phyloP scores from a whole-genome alignment of 2,329 filamentous ascomycete genomes.

The Ophiosphaerella herpotricha region DNA sequence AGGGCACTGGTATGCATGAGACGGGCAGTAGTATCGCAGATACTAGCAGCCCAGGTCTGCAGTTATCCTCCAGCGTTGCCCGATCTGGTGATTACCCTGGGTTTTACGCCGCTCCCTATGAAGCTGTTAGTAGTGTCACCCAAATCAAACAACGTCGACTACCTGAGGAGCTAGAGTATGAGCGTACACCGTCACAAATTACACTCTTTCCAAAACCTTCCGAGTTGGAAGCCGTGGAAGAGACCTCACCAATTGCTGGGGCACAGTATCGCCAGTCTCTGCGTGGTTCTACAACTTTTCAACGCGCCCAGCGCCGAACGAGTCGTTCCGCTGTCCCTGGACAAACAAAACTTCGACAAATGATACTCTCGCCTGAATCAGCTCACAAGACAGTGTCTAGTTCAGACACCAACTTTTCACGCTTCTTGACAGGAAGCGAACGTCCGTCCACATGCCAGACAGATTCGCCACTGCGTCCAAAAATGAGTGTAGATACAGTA shows the following conservation, averaged over 20 bases:
- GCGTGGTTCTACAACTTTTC: conserved; percentile 21
- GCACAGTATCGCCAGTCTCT: conserved; percentile 15
- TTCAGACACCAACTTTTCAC: conserved; percentile 24
- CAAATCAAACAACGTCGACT: conserved; percentile 17
- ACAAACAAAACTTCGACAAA: conserved; percentile 41
- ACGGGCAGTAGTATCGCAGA: conserved; percentile 47
- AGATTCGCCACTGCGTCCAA: conserved; percentile 28
- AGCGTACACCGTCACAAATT: conserved; percentile 27
- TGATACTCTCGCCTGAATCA: conserved; percentile 35
- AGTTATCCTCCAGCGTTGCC: conserved; percentile 24
- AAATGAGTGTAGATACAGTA: conserved; percentile 19
- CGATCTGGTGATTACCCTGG: conserved; percentile 14
- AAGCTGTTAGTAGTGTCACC: conserved; percentile 26
- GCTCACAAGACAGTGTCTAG: conserved; percentile 24
- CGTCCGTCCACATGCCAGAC: conserved; percentile 41
- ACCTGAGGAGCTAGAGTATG: conserved; percentile 7
- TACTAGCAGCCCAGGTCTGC: conserved; percentile 39
- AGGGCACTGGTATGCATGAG: conserved; percentile 42
- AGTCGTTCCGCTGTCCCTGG: conserved; percentile 39
- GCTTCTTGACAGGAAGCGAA: conserved; percentile 23
- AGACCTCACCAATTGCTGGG: conserved; percentile 13
- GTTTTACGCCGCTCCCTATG: conserved; percentile 30
- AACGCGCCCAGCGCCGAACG: conserved; percentile 18
- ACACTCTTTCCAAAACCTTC: conserved; percentile 24
- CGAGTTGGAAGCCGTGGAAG: conserved; percentile 14